These are phyloP conservation scores for Trichoderma sp. DNA, from an alignment of 2,329 filamentous ascomycete species.

Conservation along the genomic window DNA sequence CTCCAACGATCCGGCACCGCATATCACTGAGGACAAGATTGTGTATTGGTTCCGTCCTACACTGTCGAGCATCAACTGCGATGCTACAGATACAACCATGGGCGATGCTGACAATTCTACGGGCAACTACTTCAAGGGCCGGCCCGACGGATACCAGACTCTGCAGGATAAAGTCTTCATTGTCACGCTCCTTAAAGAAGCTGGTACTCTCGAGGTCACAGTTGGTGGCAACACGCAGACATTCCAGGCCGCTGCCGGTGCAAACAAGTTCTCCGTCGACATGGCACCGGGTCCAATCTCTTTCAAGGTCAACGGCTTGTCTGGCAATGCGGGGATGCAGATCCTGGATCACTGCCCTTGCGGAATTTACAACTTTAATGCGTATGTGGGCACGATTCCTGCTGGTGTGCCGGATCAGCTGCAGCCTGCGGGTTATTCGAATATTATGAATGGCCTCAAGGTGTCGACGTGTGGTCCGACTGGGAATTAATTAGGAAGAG, in stretches of 20 bases:
- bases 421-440: constrained; percentile 35
- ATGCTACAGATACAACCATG: constrained; percentile 51
- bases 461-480: constrained; percentile 30
- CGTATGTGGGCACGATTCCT: constrained; percentile 53
- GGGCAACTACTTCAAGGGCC: constrained; percentile 52
- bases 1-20: constrained; percentile 35
- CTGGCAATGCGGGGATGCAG: constrained; percentile 47
- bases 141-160: constrained; percentile 48
- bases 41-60: constrained; percentile 56
- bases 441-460: constrained; percentile 32
- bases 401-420: constrained; percentile 38
- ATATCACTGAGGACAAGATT: constrained; percentile 48
- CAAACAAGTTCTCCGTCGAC: constrained; percentile 44
- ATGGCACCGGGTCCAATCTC: constrained; percentile 51
- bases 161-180: constrained; percentile 51
- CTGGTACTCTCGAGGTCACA: constrained; percentile 45
- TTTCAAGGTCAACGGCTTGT: constrained; percentile 47
- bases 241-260: constrained; percentile 48
- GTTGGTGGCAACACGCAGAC: constrained; percentile 45
- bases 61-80: constrained; percentile 45
- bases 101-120: constrained; percentile 43
- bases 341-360: constrained; percentile 49
- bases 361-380: constrained; percentile 57
- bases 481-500: not conserved
- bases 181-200: constrained; percentile 47